phyloP scores from a whole-genome alignment of 2,329 filamentous ascomycete genomes.

The Fusarium sacchari region DNA sequence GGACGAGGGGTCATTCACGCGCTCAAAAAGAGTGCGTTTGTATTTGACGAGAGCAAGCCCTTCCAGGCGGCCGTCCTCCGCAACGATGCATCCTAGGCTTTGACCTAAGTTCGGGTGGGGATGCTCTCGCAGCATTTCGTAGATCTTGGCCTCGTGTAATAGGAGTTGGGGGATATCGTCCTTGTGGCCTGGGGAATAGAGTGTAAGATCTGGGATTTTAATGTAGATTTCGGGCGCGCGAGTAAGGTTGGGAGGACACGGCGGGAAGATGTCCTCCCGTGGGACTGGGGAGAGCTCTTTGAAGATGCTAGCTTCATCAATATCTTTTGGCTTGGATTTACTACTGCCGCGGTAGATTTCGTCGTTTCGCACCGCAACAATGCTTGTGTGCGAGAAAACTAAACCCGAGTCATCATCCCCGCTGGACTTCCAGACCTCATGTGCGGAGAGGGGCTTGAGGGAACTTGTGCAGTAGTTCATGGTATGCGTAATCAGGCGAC shows the following conservation, averaged over 20 bases:
- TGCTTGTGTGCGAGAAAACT: neutral
- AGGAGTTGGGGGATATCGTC: rapidly evolving
- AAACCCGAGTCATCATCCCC: neutral
- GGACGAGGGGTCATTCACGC: neutral
- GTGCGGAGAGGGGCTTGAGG: neutral
- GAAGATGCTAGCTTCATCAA: neutral
- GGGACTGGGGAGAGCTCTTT: neutral
- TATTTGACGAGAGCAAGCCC: neutral
- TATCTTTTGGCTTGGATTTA: neutral
- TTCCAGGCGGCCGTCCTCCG: neutral
- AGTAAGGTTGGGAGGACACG: neutral
- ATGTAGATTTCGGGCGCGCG: neutral
- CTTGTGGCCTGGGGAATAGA: neutral
- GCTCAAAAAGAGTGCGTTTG: neutral
- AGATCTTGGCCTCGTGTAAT: neutral
- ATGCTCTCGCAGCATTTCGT: neutral
- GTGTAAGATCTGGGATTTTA: neutral
- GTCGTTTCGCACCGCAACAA: neutral
- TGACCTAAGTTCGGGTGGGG: neutral
- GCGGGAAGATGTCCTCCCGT: neutral
- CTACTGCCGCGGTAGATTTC: neutral
- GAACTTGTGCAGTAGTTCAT: neutral
- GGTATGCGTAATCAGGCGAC: rapidly evolving
- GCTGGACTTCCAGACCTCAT: neutral
- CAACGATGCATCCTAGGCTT: neutral